phyloP scores from a whole-genome alignment of 2,329 filamentous ascomycete genomes.

The Scleromitrula shiraiana region DNA sequence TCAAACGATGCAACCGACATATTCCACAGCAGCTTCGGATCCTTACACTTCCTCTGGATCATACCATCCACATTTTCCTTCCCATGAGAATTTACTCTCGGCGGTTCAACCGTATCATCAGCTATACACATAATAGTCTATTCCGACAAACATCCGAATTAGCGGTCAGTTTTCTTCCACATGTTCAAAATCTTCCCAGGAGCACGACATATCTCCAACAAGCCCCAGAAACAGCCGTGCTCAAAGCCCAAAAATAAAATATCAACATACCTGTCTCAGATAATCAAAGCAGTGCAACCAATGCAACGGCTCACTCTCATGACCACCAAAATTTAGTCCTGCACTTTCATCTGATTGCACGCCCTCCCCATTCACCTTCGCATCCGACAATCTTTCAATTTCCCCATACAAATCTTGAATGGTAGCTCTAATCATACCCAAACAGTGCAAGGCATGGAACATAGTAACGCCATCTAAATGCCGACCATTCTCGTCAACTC shows the following conservation, averaged over 20 bases:
- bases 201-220: not conserved
- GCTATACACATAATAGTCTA: conserved; percentile 3
- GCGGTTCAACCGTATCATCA: conserved; percentile 6
- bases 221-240: too few relatives aligned
- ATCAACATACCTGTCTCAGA: conserved; percentile 8
- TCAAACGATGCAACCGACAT: conserved; percentile 4
- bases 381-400: not conserved
- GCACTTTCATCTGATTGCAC: not conserved
- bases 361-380: not conserved
- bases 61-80: conserved; percentile 6
- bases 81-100: not conserved
- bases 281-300: conserved; percentile 11
- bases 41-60: conserved; percentile 1
- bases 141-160: too few relatives aligned
- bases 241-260: not conserved
- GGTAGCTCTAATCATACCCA: conserved; percentile 3
- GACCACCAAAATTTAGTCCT: not conserved
- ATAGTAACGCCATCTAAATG: conserved; percentile 4
- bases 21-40: not conserved
- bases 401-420: conserved; percentile 4
- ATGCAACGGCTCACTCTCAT: conserved; percentile 3
- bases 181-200: too few relatives aligned
- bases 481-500: not conserved
- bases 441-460: conserved; percentile 6
- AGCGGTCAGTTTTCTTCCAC: not conserved